A percentile compares a stretch with the other conserved stretches of the same genome.
phyloP scores from a whole-genome alignment of 75 land plant species.

The Picea sitchensis region DNA sequence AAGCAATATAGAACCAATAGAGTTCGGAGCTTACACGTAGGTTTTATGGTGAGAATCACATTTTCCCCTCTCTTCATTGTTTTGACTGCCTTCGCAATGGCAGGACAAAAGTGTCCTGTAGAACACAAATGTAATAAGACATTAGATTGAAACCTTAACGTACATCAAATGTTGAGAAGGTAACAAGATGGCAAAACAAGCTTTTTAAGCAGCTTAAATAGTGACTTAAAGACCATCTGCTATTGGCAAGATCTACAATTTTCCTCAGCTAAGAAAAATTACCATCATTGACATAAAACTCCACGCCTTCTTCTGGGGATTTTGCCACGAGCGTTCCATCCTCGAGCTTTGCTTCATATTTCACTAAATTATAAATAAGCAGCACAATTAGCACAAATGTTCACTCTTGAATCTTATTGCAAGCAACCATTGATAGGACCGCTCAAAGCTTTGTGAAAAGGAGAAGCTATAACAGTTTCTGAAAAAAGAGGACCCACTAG shows the following conservation, averaged over 20 bases:
- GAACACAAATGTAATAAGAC: background rate
- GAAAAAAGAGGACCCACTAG: background rate
- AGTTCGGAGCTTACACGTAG: conserved; percentile 27
- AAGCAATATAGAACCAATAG: background rate
- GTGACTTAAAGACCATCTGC: too few relatives aligned
- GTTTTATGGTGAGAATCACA: conserved; percentile 32
- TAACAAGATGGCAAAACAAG: background rate
- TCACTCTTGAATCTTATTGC: background rate
- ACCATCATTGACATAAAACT: conserved; percentile 47
- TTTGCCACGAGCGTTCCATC: conserved; percentile 25
- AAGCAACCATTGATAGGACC: background rate
- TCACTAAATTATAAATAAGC: conserved; percentile 24
- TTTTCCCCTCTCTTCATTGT: conserved; percentile 59
- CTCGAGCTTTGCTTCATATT: conserved; percentile 33
- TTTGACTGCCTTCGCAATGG: conserved; percentile 40
- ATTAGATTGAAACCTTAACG: background rate
- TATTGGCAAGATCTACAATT: too few relatives aligned
- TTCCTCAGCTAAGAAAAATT: background rate
- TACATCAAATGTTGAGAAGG: background rate
- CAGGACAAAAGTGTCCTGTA: conserved; percentile 50
- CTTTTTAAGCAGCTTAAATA: background rate
- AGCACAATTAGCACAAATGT: background rate
- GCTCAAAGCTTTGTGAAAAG: background rate
- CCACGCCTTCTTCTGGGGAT: conserved; percentile 44
- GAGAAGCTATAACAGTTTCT: background rate